Base-by-base conservation (phyloP, 2,329 filamentous ascomycete genomes). In the Colletotrichum sp. region DNA sequence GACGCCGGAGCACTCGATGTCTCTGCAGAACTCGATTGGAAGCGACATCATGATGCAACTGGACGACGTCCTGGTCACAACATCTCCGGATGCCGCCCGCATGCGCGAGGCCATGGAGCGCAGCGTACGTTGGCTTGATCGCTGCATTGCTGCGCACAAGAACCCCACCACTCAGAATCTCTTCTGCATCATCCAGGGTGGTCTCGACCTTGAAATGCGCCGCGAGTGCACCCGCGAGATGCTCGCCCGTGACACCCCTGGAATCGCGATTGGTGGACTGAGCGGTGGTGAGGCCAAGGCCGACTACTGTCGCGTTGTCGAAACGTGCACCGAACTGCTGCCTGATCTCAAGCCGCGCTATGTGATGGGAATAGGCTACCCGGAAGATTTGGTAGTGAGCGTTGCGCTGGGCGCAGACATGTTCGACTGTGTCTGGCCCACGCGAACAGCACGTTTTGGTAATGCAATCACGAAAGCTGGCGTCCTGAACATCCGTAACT, bases 361-460 rank as follows among this genome's bases (percentile, higher is more conserved):
- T 86, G 96, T 99, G 73, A 99, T 99, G 98, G 97, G 97, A 22
- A 97, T 99, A 79, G 96, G 97, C 15, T 99, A 98, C 84, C 97
- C 97, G 2, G 97, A 98, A 86, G 97, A 99, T 82, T 88, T 99
- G 72, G 91, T 99, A 3, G 96, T 99, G 52, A 98, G 95, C 69
- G 93, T 98, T 6, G 97, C 97, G 2, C 90, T 99, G 1, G 97
- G 97, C 5, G 97, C 97, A 65, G 97, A 99, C 85, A 99, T 99
- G 97, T 99, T 99, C 83, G 97, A 99, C 86, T 99, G 98, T 82
- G 97, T 99, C 8, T 99, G 97, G 97, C 98, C 97, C 2, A 98
- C 97, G 6, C 90, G 97, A 70, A 99, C 97, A 44, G 97, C 97
- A 82, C 93, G 97, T 39, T 99, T 99, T 82, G 97, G 98, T 75